Conservation (phyloP, 768 basidiomycete species). For the Exidia glandulosa region DNA sequence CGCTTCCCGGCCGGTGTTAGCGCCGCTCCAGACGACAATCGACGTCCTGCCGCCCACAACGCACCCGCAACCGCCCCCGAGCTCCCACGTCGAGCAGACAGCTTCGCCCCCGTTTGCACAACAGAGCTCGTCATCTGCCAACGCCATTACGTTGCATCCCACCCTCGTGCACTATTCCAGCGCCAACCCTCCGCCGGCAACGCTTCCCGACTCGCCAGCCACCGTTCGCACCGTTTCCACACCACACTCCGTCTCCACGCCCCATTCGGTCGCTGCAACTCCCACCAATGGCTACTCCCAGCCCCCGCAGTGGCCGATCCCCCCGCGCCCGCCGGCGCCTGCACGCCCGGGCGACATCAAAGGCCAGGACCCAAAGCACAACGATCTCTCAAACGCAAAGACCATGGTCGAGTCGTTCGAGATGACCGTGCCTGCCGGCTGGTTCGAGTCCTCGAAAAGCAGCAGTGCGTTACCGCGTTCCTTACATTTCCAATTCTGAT, state of each 20-base stretch:
- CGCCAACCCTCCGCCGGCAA: neutral
- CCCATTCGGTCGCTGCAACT: constrained; percentile 13
- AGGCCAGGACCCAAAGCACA: constrained; percentile 68
- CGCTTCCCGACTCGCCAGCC: constrained; percentile 14
- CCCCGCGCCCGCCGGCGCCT: constrained; percentile 1
- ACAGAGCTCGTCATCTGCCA: neutral
- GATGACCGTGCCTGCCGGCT: neutral
- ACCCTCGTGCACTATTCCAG: neutral
- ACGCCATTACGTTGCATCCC: neutral
- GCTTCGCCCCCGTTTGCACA: neutral
- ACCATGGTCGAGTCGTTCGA: constrained; percentile 11
- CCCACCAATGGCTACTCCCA: constrained; percentile 10
- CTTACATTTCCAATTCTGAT: neutral
- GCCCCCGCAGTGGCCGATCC: constrained; percentile 13
- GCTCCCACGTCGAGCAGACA: neutral
- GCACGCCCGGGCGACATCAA: constrained; percentile 42
- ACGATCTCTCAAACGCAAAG: constrained; percentile 66
- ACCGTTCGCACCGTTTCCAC: constrained; percentile 16
- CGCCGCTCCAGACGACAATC: neutral
- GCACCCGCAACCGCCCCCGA: neutral
- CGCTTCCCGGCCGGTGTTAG: neutral
- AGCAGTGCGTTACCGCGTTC: neutral
- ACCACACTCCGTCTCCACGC: constrained; percentile 18
- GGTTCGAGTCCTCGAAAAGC: neutral
- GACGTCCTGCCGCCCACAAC: neutral